Conservation (phyloP, 805 yeast genomes). For the Ogataea nakhonphanomensis region DNA sequence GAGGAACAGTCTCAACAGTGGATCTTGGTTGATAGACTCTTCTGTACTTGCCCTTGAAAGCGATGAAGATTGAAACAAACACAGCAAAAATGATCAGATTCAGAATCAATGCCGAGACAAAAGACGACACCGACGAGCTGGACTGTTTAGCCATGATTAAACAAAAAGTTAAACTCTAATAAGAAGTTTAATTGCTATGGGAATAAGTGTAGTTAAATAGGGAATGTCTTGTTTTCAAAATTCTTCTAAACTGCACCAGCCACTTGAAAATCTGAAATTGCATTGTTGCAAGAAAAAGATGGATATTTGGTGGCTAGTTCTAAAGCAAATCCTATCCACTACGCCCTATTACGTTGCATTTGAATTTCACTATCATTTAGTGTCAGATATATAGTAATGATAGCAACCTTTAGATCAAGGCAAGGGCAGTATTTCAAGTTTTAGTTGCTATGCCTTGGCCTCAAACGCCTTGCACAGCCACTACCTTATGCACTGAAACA, state of each 20-base stretch:
- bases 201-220: slow-evolving; percentile 1
- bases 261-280: slow-evolving; percentile 6
- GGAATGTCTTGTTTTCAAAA: slow-evolving; percentile 5
- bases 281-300: slow-evolving; percentile 1
- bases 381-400: too few species aligned
- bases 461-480: not conserved
- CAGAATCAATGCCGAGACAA: slow-evolving; percentile 45
- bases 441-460: too few species aligned
- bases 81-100: slow-evolving; percentile 41
- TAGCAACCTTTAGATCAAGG: too few species aligned
- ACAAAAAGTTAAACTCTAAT: not conserved
- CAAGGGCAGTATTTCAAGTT: too few species aligned
- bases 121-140: slow-evolving; percentile 44
- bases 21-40: slow-evolving; percentile 54
- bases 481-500: not conserved
- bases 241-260: slow-evolving; percentile 4
- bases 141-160: slow-evolving; percentile 6
- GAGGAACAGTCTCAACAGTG: slow-evolving; percentile 43
- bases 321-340: too few species aligned
- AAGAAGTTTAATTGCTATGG: slow-evolving; percentile 1
- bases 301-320: too few species aligned
- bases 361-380: too few species aligned
- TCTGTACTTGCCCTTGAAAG: slow-evolving; percentile 39
- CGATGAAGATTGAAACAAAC: slow-evolving; percentile 38
- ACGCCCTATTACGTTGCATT: too few species aligned